A percentile compares a stretch with the other conserved stretches of the same genome.
These are phyloP conservation scores for Syncephalastrum sp. DNA, from an alignment of 371 early-diverging fungal genomes.

Conservation along the genomic window DNA sequence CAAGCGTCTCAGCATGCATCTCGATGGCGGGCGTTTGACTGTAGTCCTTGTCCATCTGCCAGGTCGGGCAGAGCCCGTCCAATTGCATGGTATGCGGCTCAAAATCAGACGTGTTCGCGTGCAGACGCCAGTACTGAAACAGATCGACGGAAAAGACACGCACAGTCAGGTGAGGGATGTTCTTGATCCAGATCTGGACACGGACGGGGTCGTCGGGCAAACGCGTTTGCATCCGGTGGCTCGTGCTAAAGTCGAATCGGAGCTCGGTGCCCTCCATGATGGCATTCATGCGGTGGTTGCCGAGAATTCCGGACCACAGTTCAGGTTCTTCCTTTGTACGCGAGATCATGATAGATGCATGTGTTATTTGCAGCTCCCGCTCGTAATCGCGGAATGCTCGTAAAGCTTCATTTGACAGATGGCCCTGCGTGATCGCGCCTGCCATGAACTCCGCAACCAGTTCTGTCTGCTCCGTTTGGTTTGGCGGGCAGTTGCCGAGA, in stretches of 20 bases:
- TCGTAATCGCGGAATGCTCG: not conserved
- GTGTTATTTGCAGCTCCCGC: not conserved
- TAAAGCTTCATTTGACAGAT: too few species aligned
- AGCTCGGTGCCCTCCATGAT: slow-evolving; percentile 19
- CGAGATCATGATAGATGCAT: not conserved
- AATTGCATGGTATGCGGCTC: slow-evolving; percentile 24
- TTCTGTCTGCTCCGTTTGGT: not conserved
- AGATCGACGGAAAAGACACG: slow-evolving; percentile 44
- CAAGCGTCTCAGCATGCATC: slow-evolving; percentile 10
- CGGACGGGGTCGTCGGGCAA: slow-evolving; percentile 19
- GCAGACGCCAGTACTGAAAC: slow-evolving; percentile 35
- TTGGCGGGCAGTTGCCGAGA: too few species aligned
- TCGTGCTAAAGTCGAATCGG: slow-evolving; percentile 16
- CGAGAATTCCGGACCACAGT: slow-evolving; percentile 11
- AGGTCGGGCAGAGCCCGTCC: slow-evolving; percentile 43
- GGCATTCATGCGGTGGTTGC: slow-evolving; percentile 13
- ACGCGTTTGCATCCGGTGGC: slow-evolving; percentile 11
- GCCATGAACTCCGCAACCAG: slow-evolving; percentile 3
- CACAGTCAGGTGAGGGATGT: slow-evolving; percentile 29
- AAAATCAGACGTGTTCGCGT: slow-evolving; percentile 1
- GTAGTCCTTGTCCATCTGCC: slow-evolving; percentile 31
- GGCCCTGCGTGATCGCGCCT: not conserved
- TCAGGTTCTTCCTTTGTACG: not conserved
- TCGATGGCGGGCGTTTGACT: slow-evolving; percentile 3
- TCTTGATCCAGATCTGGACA: slow-evolving; percentile 28